Conservation (phyloP, 371 early-diverging fungal genomes). For the Apophysomyces ossiformis region DNA sequence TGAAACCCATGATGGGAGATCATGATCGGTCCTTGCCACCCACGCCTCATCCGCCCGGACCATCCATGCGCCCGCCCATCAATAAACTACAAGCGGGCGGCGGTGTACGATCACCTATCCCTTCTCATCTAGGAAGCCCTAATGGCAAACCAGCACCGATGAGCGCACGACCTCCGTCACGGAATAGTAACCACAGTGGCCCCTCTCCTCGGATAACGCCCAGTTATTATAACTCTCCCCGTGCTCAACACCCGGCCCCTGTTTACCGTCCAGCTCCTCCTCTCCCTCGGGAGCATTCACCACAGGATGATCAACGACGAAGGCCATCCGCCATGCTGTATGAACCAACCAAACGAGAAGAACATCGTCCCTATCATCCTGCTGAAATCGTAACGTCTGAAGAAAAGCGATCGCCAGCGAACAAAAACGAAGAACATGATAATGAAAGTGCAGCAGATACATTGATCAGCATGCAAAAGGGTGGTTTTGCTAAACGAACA, state of each 20-base stretch:
- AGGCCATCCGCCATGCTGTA: not conserved
- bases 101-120: conserved; percentile 26
- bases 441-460: conserved; percentile 48
- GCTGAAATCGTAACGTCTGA: conserved; percentile 13
- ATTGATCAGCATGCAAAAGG: conserved; percentile 42
- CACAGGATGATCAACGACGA: not conserved
- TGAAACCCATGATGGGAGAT: conserved; percentile 38
- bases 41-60: conserved; percentile 14
- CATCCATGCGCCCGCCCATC: conserved; percentile 14
- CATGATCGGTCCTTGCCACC: conserved; percentile 23
- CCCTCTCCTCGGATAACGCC: conserved; percentile 5
- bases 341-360: conserved; percentile 4
- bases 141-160: conserved; percentile 17
- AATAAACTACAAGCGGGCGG: conserved; percentile 10
- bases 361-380: not conserved
- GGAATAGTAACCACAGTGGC: conserved; percentile 16
- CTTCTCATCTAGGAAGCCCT: conserved; percentile 20
- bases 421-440: conserved; percentile 11
- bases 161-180: conserved; percentile 10
- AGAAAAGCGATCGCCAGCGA: conserved; percentile 1
- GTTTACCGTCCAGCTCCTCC: not conserved
- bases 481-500: conserved; percentile 21
- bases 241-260: conserved; percentile 12
- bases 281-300: not conserved
- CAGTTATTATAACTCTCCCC: conserved; percentile 8